Evolutionary conservation across 2,329 filamentous ascomycete genomes (phyloP).

Genomic region (Huntiella abstrusa): DNA sequence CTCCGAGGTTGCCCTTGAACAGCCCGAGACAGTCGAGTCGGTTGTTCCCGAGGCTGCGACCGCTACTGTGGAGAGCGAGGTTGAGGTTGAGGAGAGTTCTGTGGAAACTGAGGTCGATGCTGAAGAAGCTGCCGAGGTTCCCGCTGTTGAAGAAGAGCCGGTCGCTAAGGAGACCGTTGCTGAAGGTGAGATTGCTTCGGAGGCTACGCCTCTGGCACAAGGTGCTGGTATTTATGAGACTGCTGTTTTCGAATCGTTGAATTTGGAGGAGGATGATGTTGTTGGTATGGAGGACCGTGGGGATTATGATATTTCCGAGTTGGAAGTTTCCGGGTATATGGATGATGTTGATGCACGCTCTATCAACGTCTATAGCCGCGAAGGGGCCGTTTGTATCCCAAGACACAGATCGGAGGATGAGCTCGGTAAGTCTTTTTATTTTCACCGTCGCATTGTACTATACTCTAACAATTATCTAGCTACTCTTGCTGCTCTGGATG

Average conservation of each 20-base stretch:
- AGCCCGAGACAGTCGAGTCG: neutral
- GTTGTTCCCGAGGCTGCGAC: neutral
- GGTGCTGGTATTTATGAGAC: neutral
- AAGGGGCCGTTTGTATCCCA: neutral
- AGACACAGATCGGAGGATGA: constrained; percentile 1
- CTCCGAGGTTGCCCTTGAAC: neutral
- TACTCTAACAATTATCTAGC: neutral
- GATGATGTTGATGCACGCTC: constrained; percentile 1
- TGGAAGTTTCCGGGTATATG: constrained; percentile 2
- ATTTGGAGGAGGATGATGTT: constrained; percentile 1
- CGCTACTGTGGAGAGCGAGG: neutral
- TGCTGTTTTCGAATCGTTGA: neutral
- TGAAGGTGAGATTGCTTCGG: constrained; percentile 1
- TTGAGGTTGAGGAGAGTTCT: neutral
- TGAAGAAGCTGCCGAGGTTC: neutral
- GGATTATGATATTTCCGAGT: constrained; percentile 2
- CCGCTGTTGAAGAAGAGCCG: neutral
- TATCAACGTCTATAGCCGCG: no score
- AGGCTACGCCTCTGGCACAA: constrained; percentile 4
- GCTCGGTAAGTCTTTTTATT: neutral
- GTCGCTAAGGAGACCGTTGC: neutral
- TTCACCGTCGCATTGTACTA: neutral
- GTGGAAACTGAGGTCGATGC: neutral
- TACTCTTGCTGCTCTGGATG: constrained; percentile 1
- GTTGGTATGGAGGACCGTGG: constrained; percentile 3